Percentiles rank a stretch among this genome's conserved stretches.
Conservation (phyloP, 768 basidiomycete species). For the Tephrocybe sp. region DNA sequence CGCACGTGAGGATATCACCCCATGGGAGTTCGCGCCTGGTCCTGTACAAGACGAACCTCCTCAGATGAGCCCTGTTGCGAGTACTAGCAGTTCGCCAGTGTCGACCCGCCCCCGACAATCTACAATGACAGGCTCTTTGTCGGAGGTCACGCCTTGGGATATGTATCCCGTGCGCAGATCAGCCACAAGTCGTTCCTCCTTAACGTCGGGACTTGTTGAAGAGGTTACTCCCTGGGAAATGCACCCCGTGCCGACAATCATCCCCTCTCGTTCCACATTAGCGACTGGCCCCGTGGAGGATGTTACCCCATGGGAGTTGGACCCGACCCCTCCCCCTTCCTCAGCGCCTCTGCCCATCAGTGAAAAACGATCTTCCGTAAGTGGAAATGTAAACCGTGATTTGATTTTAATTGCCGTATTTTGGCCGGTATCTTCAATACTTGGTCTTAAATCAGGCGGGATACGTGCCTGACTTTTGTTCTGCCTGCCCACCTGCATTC, state of each 20-base stretch:
- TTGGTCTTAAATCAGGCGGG: slow-evolving; percentile 8
- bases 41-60: slow-evolving; percentile 11
- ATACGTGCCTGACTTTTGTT: slow-evolving; percentile 6
- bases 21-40: slow-evolving; percentile 34
- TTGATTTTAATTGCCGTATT: slow-evolving; percentile 12
- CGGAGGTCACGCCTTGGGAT: slow-evolving; percentile 31
- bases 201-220: slow-evolving; percentile 25
- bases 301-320: slow-evolving; percentile 34
- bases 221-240: slow-evolving; percentile 33
- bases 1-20: slow-evolving; percentile 27
- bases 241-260: slow-evolving; percentile 23
- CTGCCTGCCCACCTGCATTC: background rate
- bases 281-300: slow-evolving; percentile 27
- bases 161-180: slow-evolving; percentile 20
- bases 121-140: slow-evolving; percentile 22
- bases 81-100: slow-evolving; percentile 13
- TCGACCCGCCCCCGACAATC: slow-evolving; percentile 13
- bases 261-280: slow-evolving; percentile 22
- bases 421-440: slow-evolving; percentile 10
- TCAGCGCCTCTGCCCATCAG: slow-evolving; percentile 2
- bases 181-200: slow-evolving; percentile 19
- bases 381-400: slow-evolving; percentile 14
- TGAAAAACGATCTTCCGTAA: slow-evolving; percentile 22
- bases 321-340: slow-evolving; percentile 17
- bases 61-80: background rate